Evolutionary conservation across 78 protist genomes (phyloP), one percentile per base, ranked within the genome.

Genomic region (Guillardia theta): DNA sequence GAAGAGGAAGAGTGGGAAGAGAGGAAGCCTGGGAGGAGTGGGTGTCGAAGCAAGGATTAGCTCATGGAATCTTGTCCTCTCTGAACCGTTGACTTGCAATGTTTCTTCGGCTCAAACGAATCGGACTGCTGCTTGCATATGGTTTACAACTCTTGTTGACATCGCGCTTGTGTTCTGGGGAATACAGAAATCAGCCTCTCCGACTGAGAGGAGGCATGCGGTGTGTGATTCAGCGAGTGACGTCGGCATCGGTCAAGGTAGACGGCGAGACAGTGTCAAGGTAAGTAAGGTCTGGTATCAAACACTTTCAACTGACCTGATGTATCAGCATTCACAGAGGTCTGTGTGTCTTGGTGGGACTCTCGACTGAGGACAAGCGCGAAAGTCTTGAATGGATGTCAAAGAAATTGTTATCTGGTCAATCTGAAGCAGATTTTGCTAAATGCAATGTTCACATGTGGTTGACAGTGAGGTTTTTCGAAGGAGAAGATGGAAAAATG

Each of bases 201-300:
- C 33, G 87, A 15, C 87, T 70, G 33, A 37, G 87, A 70, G 87
- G 87, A 36, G 87, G 87, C 33, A 70, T 70, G 87, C 87, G 87
- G 41, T 70, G 87, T 36, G 87, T 70, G 4, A 43, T 70, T 10
- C 87, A 70, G 87, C 87, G 87, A 22, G 87, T 70, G 8, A 70
- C n/a, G 87, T 70, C 87, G 15, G 87, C 87, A 10, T 22, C 39
- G 22, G 87, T 70, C 27, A 70, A 37, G 10, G 87, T 70, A 4
- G 87, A 70, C 37, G 87, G 87, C 41, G 39, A 70, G 37, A 43
- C 37, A 0, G 22, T 70, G 10, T 70, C 87, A 3, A 70, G 78
- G 78, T 64, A 27, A 19, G 58, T 50, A 15, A 19, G 58, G 30
- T 50, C 30, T 10, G 58, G 10, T 10, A 50, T 19, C 58, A 50